Conservation (phyloP, 2,329 filamentous ascomycete species). For the Clonostachys sp. region DNA sequence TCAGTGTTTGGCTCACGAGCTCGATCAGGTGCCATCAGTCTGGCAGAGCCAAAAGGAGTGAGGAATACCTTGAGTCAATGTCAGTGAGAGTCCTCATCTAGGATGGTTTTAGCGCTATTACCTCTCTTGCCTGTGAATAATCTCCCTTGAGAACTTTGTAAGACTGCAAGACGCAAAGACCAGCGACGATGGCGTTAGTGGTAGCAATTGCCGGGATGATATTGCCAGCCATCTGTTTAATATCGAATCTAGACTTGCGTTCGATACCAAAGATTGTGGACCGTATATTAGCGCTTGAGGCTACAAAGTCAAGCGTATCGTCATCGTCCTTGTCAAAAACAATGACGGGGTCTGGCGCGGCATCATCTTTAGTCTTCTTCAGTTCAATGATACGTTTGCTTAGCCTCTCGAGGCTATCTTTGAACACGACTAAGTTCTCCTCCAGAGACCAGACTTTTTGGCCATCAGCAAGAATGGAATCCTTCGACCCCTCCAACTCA, state of each 20-base stretch:
- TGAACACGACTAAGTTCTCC: slow-evolving; percentile 84
- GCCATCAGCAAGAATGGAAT: slow-evolving; percentile 57
- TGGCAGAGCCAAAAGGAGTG: slow-evolving; percentile 57
- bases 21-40: slow-evolving; percentile 54
- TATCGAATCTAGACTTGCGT: slow-evolving; percentile 85
- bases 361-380: slow-evolving; percentile 42
- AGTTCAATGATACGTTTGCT: slow-evolving; percentile 67
- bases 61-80: slow-evolving; percentile 61
- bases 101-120: slow-evolving; percentile 20
- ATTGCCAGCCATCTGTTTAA: slow-evolving; percentile 98
- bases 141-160: slow-evolving; percentile 83
- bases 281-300: slow-evolving; percentile 83
- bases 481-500: slow-evolving; percentile 40
- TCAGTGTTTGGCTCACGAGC: slow-evolving; percentile 66
- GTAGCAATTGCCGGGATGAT: slow-evolving; percentile 98
- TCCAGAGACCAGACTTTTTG: slow-evolving; percentile 76
- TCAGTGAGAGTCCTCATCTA: neutral
- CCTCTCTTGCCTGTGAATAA: slow-evolving; percentile 70
- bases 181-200: slow-evolving; percentile 93
- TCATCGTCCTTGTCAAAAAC: slow-evolving; percentile 96
- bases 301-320: slow-evolving; percentile 92
- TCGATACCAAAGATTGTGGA: slow-evolving; percentile 89
- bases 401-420: slow-evolving; percentile 74
- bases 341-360: slow-evolving; percentile 59
- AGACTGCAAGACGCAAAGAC: slow-evolving; percentile 84